These are phyloP conservation scores for Tolypocladium nubicola DNA, from an alignment of 2,329 filamentous ascomycete genomes.

Conservation along the genomic window DNA sequence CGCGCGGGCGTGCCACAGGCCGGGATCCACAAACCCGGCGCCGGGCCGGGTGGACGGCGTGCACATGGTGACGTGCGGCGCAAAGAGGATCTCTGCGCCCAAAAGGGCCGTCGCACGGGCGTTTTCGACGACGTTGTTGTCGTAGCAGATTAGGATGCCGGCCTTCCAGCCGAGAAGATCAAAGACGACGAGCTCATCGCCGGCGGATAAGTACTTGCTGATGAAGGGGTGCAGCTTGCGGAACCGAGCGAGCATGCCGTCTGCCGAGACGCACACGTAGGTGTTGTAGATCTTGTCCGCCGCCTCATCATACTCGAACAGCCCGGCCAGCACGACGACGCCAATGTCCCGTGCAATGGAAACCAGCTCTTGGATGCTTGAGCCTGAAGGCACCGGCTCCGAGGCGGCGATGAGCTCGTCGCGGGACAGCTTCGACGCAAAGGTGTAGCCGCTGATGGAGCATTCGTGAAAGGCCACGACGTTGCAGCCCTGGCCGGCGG, in stretches of 20 bases:
- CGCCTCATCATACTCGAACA: constrained; percentile 4
- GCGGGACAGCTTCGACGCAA: constrained; percentile 2
- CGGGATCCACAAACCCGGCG: constrained; percentile 8
- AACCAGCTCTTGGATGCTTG: neutral
- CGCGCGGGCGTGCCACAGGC: constrained; percentile 2
- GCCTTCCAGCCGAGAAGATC: constrained; percentile 8
- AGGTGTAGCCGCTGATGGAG: constrained; percentile 6
- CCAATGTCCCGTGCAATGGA: neutral
- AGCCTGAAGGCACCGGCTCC: neutral
- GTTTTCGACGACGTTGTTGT: constrained; percentile 11
- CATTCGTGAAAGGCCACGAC: constrained; percentile 7
- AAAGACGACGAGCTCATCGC: constrained; percentile 7
- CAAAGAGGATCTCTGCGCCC: constrained; percentile 8
- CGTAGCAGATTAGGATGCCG: constrained; percentile 11
- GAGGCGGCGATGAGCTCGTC: neutral
- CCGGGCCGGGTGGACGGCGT: constrained; percentile 8
- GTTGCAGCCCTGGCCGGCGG: neutral
- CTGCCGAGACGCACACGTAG: constrained; percentile 7
- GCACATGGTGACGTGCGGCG: constrained; percentile 10
- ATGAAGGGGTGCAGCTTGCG: constrained; percentile 10
- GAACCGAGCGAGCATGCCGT: constrained; percentile 7
- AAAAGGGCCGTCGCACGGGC: constrained; percentile 6
- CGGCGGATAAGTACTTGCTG: constrained; percentile 4
- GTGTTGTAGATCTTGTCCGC: constrained; percentile 6
- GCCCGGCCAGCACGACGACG: constrained; percentile 5